Evolutionary conservation across 805 yeast genomes (phyloP).

Genomic region (Wickerhamomyces silvicola): DNA sequence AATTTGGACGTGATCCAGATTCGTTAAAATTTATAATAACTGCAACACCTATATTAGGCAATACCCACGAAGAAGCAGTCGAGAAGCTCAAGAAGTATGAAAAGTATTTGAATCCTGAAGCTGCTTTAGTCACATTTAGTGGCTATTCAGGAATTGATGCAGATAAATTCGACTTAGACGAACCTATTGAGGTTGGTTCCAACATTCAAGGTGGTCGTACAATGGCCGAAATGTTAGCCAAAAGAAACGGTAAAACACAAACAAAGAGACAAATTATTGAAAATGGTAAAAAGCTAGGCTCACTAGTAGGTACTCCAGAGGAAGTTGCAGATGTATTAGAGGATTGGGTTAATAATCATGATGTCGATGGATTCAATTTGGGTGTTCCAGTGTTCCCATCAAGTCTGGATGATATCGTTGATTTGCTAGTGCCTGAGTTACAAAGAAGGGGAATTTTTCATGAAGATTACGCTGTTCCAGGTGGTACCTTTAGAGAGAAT

Average conservation of each 20-base stretch:
- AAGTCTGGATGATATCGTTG: conserved; percentile 30
- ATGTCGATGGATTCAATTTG: conserved; percentile 36
- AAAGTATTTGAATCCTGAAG: conserved; percentile 30
- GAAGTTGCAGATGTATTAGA: conserved; percentile 33
- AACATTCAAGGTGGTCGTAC: conserved; percentile 28
- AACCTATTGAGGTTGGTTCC: conserved; percentile 18
- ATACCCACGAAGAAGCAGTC: conserved; percentile 33
- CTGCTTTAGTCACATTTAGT: conserved; percentile 38
- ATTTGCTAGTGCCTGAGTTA: conserved; percentile 27
- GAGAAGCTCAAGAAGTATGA: conserved; percentile 26
- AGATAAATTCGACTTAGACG: conserved; percentile 19
- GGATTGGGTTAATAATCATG: conserved; percentile 31
- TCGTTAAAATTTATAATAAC: conserved; percentile 31
- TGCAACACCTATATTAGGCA: conserved; percentile 28
- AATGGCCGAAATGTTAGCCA: conserved; percentile 27
- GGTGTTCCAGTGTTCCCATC: conserved; percentile 31
- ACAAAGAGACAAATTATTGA: conserved; percentile 22
- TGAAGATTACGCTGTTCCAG: conserved; percentile 27
- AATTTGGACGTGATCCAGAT: conserved; percentile 30
- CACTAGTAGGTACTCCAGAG: conserved; percentile 25
- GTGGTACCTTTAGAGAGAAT: conserved; percentile 29
- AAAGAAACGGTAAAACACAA: conserved; percentile 21
- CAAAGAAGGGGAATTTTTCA: conserved; percentile 26
- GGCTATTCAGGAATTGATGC: conserved; percentile 15
- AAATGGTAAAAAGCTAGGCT: conserved; percentile 29